A percentile compares a stretch with the other conserved stretches of the same genome.
These are phyloP conservation scores for Eugenia klotzschiana DNA, from an alignment of 441 rosid species.

Conservation along the genomic window DNA sequence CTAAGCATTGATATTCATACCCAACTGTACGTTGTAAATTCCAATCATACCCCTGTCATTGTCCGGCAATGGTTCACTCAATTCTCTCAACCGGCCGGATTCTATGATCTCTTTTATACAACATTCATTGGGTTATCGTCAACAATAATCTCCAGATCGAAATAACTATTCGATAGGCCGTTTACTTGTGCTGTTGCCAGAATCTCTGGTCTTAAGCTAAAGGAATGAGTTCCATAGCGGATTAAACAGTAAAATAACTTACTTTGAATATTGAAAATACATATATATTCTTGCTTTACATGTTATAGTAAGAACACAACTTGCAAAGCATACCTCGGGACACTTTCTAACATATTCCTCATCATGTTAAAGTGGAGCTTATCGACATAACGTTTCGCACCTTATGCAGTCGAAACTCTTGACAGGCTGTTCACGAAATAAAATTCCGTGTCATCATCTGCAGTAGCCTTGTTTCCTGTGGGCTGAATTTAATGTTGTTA, in stretches of 20 bases:
- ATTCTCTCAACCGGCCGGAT: background rate
- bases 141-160: background rate
- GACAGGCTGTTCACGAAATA: background rate
- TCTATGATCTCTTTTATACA: background rate
- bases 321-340: no score
- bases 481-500: background rate
- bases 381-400: background rate
- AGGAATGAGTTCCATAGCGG: no score
- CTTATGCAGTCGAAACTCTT: background rate
- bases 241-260: no score
- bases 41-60: background rate
- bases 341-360: no score
- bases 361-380: background rate
- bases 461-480: background rate
- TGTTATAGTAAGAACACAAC: no score
- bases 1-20: background rate
- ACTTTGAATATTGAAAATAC: no score
- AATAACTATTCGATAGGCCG: no score
- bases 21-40: background rate
- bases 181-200: no score
- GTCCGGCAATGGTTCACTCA: background rate
- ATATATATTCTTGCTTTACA: no score
- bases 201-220: no score
- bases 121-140: background rate
- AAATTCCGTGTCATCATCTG: background rate